phyloP scores from a whole-genome alignment of 768 basidiomycete species.

The Leccinum fibrillosum region DNA sequence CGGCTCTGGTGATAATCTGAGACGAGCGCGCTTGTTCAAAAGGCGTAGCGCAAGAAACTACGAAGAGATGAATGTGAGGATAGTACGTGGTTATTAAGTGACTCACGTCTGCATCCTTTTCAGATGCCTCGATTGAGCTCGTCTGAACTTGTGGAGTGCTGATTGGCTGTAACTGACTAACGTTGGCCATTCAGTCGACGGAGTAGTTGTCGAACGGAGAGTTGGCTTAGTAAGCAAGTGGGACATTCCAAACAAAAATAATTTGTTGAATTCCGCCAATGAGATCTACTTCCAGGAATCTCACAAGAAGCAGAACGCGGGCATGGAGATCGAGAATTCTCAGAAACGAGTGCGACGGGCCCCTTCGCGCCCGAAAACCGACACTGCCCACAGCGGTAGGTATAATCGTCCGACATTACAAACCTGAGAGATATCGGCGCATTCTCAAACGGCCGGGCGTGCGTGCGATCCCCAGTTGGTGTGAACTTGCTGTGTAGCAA shows the following conservation, averaged over 20 bases:
- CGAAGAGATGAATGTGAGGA: not conserved
- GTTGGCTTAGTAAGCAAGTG: not conserved
- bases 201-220: not conserved
- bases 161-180: constrained; percentile 31
- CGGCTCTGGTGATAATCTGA: constrained; percentile 54
- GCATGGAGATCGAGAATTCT: no score
- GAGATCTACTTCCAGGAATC: no score
- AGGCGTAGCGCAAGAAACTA: constrained; percentile 40
- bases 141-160: constrained; percentile 21
- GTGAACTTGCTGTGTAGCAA: not conserved
- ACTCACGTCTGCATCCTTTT: constrained; percentile 30
- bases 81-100: not conserved
- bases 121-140: constrained; percentile 22
- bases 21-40: constrained; percentile 60
- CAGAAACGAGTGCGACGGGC: no score
- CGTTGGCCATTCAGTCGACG: constrained; percentile 22
- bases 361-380: no score
- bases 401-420: not conserved
- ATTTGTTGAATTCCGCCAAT: no score
- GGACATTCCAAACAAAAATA: not conserved
- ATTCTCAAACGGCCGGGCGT: not conserved
- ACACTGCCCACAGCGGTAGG: no score
- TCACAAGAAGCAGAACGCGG: no score
- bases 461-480: not conserved
- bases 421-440: not conserved